phyloP scores from a whole-genome alignment of 495 filamentous ascomycete genomes.

The Astrocystis sublimbata region DNA sequence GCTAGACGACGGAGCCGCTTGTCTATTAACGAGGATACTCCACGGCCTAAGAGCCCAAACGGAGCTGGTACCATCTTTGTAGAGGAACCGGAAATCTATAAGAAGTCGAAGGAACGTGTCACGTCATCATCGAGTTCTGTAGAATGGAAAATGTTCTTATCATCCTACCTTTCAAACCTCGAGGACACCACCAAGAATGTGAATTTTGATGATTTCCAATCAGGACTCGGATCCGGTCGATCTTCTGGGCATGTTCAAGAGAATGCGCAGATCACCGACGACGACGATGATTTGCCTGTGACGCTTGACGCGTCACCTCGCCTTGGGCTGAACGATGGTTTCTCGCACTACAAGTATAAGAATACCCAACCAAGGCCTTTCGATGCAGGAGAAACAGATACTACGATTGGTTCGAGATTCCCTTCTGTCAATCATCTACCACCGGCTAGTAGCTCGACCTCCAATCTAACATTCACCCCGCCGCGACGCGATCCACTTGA shows the following conservation, averaged over 20 bases:
- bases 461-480: not conserved
- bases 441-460: not conserved
- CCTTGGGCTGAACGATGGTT: not conserved
- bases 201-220: constrained; percentile 34
- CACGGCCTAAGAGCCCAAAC: constrained; percentile 14
- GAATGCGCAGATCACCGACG: constrained; percentile 57
- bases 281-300: constrained; percentile 26
- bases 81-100: constrained; percentile 23
- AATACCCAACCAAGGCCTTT: constrained; percentile 12
- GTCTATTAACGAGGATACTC: constrained; percentile 11
- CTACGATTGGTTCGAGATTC: not conserved
- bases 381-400: constrained; percentile 3
- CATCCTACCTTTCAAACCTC: constrained; percentile 51
- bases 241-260: constrained; percentile 59
- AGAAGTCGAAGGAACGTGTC: constrained; percentile 34
- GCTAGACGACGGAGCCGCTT: constrained; percentile 5
- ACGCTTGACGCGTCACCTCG: not conserved
- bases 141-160: constrained; percentile 58
- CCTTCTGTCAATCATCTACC: not conserved
- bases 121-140: constrained; percentile 46
- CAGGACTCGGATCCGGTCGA: constrained; percentile 39
- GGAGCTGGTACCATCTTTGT: constrained; percentile 35
- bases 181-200: constrained; percentile 36
- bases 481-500: not conserved
- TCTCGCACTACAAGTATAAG: constrained; percentile 1